Percentiles rank a stretch among this genome's conserved stretches.
phyloP scores from a whole-genome alignment of 257 asterid species.

The Capsicum baccatum region DNA sequence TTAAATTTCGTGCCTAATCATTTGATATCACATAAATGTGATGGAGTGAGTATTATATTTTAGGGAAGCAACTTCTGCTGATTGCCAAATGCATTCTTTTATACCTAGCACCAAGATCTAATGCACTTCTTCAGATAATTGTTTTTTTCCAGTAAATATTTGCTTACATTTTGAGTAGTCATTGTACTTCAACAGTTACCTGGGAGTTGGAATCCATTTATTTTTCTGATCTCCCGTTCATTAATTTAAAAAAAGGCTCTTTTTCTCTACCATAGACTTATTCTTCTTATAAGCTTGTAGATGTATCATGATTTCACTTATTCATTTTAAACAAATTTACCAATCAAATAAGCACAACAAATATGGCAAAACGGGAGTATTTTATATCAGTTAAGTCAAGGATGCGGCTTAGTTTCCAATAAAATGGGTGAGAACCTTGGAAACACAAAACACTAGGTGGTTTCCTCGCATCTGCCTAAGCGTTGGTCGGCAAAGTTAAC shows the following conservation, averaged over 20 bases:
- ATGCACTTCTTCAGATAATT: neutral
- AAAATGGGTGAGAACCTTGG: neutral
- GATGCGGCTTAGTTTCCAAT: neutral
- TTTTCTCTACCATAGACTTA: neutral
- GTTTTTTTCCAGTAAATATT: neutral
- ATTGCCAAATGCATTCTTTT: neutral
- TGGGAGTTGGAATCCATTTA: neutral
- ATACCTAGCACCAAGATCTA: neutral
- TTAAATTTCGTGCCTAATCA: neutral
- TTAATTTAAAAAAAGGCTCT: neutral
- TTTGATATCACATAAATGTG: neutral
- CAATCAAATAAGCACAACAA: neutral
- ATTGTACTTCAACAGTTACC: neutral
- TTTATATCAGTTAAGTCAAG: neutral
- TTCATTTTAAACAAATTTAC: neutral
- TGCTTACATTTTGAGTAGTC: neutral
- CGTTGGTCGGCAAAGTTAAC: neutral
- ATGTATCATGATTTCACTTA: neutral
- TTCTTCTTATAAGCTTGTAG: neutral
- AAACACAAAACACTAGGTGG: neutral
- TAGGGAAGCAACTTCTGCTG: neutral
- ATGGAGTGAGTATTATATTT: neutral
- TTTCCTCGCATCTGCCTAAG: neutral
- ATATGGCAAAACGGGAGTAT: neutral
- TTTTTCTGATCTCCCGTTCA: neutral